Percentiles rank a stretch among this genome's conserved stretches.
These are phyloP conservation scores for Austroboletus rostrupii DNA, from an alignment of 1,284 basidiomycete genomes.

Conservation along the genomic window DNA sequence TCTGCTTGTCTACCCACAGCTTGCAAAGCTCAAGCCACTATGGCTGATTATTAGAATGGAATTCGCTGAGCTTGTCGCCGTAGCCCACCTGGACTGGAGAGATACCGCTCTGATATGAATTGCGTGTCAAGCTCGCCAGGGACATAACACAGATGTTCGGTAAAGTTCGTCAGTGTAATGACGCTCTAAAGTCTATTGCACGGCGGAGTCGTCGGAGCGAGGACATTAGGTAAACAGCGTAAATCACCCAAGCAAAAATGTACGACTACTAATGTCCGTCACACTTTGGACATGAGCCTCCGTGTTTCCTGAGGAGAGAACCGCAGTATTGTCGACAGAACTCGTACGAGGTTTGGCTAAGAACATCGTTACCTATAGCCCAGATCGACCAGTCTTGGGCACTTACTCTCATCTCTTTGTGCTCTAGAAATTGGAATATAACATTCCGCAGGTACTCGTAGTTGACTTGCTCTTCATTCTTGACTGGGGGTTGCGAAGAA, in stretches of 20 bases:
- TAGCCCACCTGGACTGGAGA: constrained; percentile 52
- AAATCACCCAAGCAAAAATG: background rate
- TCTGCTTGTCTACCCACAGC: constrained; percentile 51
- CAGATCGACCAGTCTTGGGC: background rate
- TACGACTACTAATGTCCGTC: constrained; percentile 11
- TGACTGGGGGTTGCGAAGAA: constrained; percentile 35
- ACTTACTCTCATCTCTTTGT: constrained; percentile 82
- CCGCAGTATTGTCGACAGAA: constrained; percentile 84
- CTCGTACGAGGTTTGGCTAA: constrained; percentile 84
- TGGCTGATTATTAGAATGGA: constrained; percentile 5
- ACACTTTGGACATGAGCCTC: constrained; percentile 74
- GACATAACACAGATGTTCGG: constrained; percentile 43
- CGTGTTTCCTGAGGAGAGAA: constrained; percentile 94
- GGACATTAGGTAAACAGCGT: no score
- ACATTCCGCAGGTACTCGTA: constrained; percentile 95
- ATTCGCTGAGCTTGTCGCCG: background rate
- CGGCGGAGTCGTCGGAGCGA: no score
- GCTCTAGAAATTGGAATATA: constrained; percentile 88
- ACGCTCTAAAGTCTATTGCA: no score
- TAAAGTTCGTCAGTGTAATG: background rate
- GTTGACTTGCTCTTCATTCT: constrained; percentile 86
- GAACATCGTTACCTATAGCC: constrained; percentile 6
- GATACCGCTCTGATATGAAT: constrained; percentile 66
- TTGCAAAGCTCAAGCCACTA: constrained; percentile 67
- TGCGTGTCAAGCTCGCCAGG: constrained; percentile 60